Base-by-base conservation (phyloP, 306 rosid species). In the Vigna mungo region DNA sequence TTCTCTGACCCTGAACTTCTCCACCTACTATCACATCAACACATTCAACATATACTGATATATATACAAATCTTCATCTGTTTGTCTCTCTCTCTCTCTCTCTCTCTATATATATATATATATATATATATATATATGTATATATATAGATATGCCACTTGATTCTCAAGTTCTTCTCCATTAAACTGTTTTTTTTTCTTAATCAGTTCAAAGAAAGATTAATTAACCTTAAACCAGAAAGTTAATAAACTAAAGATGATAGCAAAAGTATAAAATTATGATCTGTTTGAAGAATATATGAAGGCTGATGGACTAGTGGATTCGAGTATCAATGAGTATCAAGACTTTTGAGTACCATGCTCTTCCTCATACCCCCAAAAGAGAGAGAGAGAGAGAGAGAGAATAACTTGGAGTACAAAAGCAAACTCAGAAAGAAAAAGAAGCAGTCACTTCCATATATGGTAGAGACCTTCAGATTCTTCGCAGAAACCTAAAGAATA, bases 1-100 rank as follows among this genome's bases (percentile, higher is more conserved):
- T 89, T 92, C 70, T 95, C 98, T 34, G 92, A 75, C n/a, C 64
- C 85, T 66, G 86, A 77, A 85, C 84, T 90, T 86, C 92, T 90
- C 98, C 98, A 92, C 98, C 98, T 95, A 81, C 69, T 68, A 77
- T 39, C 62, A 73, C 32, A 51, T 6, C 41, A 41, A 73, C 46
- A 59, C 25, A 2, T 2, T 61, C 3, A 61, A 7, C 16, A 4
- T 61, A 61, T 61, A 61, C n/a, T 61, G 3, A 14, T 30, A 30
- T 30, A 30, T 30, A 30, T 27, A 14, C 3, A 61, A 16, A 1
- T 1, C 10, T n/a, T 4, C 16, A 11, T 12, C 17, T 56, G 25
- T 23, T 4, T 21, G 1, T 34, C 6, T 7, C 21, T 20, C 21
- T 20, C 21, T 20, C 21, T 20, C 21, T 20, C 21, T 20, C 21